phyloP scores from a whole-genome alignment of 495 filamentous ascomycete genomes.

The Parachaetomium inaequale region DNA sequence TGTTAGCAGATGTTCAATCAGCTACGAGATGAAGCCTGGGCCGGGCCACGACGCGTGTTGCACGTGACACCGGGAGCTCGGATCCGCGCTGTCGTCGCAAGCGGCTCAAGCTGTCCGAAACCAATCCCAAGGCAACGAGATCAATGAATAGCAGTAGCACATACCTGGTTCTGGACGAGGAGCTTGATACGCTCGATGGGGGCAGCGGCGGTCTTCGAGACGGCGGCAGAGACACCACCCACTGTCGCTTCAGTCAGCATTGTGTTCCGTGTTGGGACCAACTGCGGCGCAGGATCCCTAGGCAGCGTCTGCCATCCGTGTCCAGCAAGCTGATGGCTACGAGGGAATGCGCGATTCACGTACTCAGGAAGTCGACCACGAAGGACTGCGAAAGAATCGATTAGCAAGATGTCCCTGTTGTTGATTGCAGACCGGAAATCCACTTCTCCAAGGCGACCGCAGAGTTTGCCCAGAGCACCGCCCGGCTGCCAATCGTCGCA shows the following conservation, averaged over 20 bases:
- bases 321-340: neutral
- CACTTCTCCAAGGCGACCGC: neutral
- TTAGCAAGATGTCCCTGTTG: slow-evolving; percentile 22
- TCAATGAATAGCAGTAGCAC: slow-evolving; percentile 28
- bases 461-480: neutral
- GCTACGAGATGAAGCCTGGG: neutral
- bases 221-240: slow-evolving; percentile 99
- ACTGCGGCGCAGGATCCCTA: slow-evolving; percentile 38
- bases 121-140: neutral
- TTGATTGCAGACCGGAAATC: neutral
- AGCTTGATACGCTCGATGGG: slow-evolving; percentile 99
- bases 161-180: slow-evolving; percentile 99
- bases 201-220: slow-evolving; percentile 99
- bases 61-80: slow-evolving; percentile 19
- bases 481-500: slow-evolving; percentile 14
- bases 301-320: slow-evolving; percentile 17
- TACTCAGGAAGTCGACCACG: slow-evolving; percentile 98
- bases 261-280: slow-evolving; percentile 1
- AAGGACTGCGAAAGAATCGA: slow-evolving; percentile 48
- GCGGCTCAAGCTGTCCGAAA: neutral
- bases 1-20: slow-evolving; percentile 17
- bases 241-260: slow-evolving; percentile 54
- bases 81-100: slow-evolving; percentile 2
- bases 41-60: neutral
- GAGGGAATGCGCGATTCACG: slow-evolving; percentile 40